Conservation (phyloP, 768 basidiomycete species). For the Russula olivacea region DNA sequence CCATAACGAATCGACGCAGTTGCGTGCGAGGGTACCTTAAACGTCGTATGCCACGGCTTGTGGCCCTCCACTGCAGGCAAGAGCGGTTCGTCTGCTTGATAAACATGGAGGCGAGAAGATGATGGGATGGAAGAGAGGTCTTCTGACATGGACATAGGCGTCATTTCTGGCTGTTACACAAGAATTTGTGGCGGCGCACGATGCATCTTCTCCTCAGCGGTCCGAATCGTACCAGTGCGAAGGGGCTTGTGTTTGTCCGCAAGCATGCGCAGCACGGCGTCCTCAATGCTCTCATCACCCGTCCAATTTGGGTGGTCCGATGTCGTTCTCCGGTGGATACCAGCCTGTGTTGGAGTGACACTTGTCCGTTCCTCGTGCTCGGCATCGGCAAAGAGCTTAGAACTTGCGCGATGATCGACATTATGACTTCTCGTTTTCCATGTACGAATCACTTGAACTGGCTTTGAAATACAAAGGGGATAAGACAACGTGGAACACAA, state of each 20-base stretch:
- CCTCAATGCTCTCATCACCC: slow-evolving; percentile 64
- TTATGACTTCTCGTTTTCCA: neutral
- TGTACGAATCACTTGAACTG: neutral
- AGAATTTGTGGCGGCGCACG: slow-evolving; percentile 39
- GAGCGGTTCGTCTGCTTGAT: slow-evolving; percentile 41
- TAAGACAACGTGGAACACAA: neutral
- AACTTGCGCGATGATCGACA: slow-evolving; percentile 38
- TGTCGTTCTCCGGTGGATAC: slow-evolving; percentile 33
- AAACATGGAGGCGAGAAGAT: slow-evolving; percentile 11
- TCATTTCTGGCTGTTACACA: slow-evolving; percentile 18
- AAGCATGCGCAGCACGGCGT: slow-evolving; percentile 76
- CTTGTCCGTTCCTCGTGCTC: slow-evolving; percentile 41
- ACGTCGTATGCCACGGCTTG: slow-evolving; percentile 65
- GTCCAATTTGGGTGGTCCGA: slow-evolving; percentile 61
- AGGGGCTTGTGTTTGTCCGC: slow-evolving; percentile 84
- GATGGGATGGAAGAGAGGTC: neutral
- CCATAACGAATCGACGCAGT: slow-evolving; percentile 50
- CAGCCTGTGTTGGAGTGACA: slow-evolving; percentile 11
- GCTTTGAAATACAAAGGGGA: neutral
- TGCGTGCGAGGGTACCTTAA: slow-evolving; percentile 53
- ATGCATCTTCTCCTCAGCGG: slow-evolving; percentile 64
- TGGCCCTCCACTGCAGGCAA: slow-evolving; percentile 52
- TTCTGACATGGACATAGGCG: slow-evolving; percentile 21
- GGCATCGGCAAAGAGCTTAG: slow-evolving; percentile 64
- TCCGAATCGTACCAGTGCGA: slow-evolving; percentile 50